phyloP scores from a whole-genome alignment of 116 monocot genomes.

The Thalassia testudinum region DNA sequence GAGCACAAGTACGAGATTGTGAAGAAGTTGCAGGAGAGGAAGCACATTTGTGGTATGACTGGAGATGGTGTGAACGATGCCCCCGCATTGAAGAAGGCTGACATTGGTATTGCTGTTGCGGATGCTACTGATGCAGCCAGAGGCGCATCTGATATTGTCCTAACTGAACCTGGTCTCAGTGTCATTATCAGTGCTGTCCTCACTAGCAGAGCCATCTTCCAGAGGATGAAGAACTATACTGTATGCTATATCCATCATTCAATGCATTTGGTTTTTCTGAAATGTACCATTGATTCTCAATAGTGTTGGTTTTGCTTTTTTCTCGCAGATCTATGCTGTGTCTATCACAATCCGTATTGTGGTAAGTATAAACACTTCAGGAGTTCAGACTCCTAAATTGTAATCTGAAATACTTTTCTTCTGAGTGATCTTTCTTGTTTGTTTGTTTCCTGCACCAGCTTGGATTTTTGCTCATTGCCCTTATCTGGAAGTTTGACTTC shows the following conservation, averaged over 20 bases:
- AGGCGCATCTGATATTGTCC: conserved; percentile 79
- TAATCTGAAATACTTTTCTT: neutral
- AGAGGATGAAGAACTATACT: conserved; percentile 95
- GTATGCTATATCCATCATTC: conserved; percentile 14
- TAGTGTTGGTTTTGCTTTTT: neutral
- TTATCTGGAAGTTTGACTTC: conserved; percentile 93
- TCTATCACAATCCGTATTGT: conserved; percentile 96
- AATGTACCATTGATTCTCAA: neutral
- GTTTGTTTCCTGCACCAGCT: conserved; percentile 20
- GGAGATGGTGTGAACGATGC: conserved; percentile 95
- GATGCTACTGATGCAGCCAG: conserved; percentile 92
- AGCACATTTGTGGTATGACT: conserved; percentile 91
- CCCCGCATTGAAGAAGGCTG: conserved; percentile 84
- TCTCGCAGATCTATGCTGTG: conserved; percentile 74
- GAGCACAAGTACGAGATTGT: conserved; percentile 93
- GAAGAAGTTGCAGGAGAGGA: conserved; percentile 81
- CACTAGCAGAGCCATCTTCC: conserved; percentile 87
- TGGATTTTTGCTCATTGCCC: conserved; percentile 79
- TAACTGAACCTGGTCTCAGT: conserved; percentile 87
- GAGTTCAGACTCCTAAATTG: neutral
- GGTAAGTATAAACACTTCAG: conserved; percentile 24
- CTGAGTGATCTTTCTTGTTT: neutral
- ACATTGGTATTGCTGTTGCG: conserved; percentile 88
- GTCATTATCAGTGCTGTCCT: conserved; percentile 90
- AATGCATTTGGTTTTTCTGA: no score